Percentiles rank a stretch among this genome's conserved stretches.
phyloP scores from a whole-genome alignment of 441 rosid species.

The Populus hybrid region DNA sequence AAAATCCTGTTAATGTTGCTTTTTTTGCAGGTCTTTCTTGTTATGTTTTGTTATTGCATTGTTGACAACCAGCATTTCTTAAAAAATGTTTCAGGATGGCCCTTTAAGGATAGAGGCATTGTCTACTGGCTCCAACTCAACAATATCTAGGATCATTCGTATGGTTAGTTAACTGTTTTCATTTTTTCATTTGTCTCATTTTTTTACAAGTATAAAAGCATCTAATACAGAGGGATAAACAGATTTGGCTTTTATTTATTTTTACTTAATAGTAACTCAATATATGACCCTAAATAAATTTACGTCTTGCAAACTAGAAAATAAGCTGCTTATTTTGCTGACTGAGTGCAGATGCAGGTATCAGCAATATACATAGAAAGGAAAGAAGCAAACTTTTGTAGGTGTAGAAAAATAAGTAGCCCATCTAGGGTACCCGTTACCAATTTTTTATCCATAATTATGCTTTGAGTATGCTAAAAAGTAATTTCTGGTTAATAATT shows the following conservation, averaged over 20 bases:
- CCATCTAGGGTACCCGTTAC: not conserved
- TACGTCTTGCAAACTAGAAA: not conserved
- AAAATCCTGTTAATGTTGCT: constrained; percentile 6
- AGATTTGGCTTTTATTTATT: not conserved
- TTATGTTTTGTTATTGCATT: not conserved
- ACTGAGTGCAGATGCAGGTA: not conserved
- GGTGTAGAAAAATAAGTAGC: not conserved
- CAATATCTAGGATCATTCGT: constrained; percentile 79
- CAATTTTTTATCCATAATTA: not conserved
- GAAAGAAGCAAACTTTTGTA: not conserved
- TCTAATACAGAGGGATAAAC: not conserved
- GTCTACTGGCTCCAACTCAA: constrained; percentile 86
- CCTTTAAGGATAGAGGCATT: constrained; percentile 86
- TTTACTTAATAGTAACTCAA: not conserved
- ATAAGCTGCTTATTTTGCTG: not conserved
- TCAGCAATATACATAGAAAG: not conserved
- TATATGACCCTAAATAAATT: not conserved
- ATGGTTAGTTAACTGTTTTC: constrained; percentile 51
- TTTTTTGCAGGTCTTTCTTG: not conserved
- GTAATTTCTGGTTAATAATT: not conserved
- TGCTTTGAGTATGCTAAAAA: not conserved
- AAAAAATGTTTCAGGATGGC: constrained; percentile 69
- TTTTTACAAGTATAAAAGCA: not conserved
- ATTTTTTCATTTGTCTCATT: not conserved
- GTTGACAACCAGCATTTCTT: constrained; percentile 5